Evolutionary conservation across 2,329 filamentous ascomycete species (phyloP), one percentile per base, ranked within the genome.

Genomic region (Arthrobotrys sinensis): DNA sequence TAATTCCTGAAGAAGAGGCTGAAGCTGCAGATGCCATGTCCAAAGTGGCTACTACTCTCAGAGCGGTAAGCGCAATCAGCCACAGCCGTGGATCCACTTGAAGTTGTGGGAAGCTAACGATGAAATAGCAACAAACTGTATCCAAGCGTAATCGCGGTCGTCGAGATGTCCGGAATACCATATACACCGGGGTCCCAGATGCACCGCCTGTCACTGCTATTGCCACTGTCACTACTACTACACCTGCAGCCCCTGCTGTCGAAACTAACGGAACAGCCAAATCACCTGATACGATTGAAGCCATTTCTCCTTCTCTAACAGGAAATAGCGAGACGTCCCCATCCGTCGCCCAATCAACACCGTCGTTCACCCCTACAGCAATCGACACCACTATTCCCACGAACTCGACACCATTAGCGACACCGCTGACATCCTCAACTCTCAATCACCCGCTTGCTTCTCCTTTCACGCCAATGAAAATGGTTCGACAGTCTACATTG

Each of bases 91-190:
- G 24, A 40, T 4, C 19, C 34, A 19, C 5, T 16, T 11, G 16
- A 36, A 45, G 21, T n/a, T 32, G 3, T 38, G 3, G 48, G 46
- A 67, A 32, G 10, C 60, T 69, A 55, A 73, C 46, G n/a, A 19
- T 7, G 1, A n/a, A 66, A 55, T 50, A 82, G 71, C 90, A 93
- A 19, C 88, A 89, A 71, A 89, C 92, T 28, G 92, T 90, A 82
- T 86, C 89, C 12, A 91, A 92, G 53, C 97, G 94, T 12, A 87
- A 97, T 14, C 90, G 96, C 81, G 96, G 96, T 64, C 91, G 96
- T 78, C 89, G 96, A 83, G 95, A 98, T 83, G 93, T 96, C 80
- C 90, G 95, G 76, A 97, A 97, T 84, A 97, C 75, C 2, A 78
- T 78, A 43, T 78, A 78, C 12, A 94, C 0, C 91, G 97, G 68